phyloP scores from a whole-genome alignment of 1,139 yeast species.

The Candida neerlandica region DNA sequence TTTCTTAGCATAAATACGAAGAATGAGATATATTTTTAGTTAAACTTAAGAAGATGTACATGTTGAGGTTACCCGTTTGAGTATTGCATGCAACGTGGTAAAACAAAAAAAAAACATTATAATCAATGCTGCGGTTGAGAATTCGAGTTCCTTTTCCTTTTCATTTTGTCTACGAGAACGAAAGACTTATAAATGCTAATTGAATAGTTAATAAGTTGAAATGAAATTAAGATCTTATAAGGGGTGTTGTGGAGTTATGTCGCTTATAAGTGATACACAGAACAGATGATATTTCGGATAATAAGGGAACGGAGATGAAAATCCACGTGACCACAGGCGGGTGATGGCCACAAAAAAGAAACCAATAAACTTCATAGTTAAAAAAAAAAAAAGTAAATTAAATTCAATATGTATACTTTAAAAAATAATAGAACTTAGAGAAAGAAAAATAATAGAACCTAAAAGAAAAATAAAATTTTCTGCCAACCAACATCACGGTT shows the following conservation, averaged over 20 bases:
- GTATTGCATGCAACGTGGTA: constrained; percentile 1
- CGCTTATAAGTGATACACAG: too few relatives aligned
- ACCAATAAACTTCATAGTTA: background rate
- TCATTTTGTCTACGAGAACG: too few relatives aligned
- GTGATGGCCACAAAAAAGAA: background rate
- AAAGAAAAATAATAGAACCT: background rate
- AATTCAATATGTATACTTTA: background rate
- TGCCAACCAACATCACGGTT: background rate
- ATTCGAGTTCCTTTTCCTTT: too few relatives aligned
- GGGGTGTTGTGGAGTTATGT: too few relatives aligned
- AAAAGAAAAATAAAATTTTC: background rate
- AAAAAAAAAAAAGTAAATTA: too few relatives aligned
- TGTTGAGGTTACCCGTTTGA: background rate
- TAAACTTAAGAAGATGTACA: background rate
- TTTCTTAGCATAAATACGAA: too few relatives aligned
- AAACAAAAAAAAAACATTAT: background rate
- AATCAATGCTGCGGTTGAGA: background rate
- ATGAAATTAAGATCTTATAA: too few relatives aligned
- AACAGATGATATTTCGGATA: background rate
- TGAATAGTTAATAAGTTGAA: too few relatives aligned
- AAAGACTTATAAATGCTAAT: too few relatives aligned
- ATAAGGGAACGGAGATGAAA: background rate
- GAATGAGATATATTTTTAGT: too few relatives aligned
- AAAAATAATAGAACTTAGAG: background rate
- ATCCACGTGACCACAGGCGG: background rate